Base-by-base conservation (phyloP, 495 filamentous ascomycete genomes). In the Podospora pseudoanserina region DNA sequence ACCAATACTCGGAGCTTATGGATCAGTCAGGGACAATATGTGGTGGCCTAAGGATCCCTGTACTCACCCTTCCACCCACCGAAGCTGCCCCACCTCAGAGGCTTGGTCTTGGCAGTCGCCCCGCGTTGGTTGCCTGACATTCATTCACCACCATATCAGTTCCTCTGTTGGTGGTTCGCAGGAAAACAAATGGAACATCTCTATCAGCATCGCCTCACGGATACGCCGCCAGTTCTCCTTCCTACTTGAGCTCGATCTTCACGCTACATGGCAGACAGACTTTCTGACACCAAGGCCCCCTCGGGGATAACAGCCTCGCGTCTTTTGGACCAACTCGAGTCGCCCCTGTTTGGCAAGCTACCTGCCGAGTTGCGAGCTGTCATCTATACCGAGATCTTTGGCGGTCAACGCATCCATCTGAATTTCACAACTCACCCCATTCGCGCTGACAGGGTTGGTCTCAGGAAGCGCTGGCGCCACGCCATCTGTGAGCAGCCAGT, bases 381-480 rank as follows among this genome's bases (percentile, higher is more conserved):
- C 7, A 70, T 70, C 13, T 67, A 64, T n/a, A 27, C 39, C 26
- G 65, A 67, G 1, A 44, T 70, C 9, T 70, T 70, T 27, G 68
- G 68, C 7, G 49, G 27, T 7, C 65, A 63, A 2, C 20, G 68
- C 18, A 44, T 70, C 1, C 68, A 70, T 59, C 65, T 70, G 18
- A 61, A 65, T 11, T 67, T 67, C 68, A 67, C 67, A 55, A 16
- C 65, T 11, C 68, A 70, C 23, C 68, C 68, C 26, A 30, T 58
- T 7, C 68, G 68, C 62, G 60, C 65, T 30, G 65, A 70, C 53
- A 65, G 58, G 56, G 65, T 67, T n/a, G 68, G 68, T 23, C 67
- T 65, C 28, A 44, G 60, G 28, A 39, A 53, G 15, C 60, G 68
- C 19, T 70, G 68, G 68, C 68, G 68, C 27, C 62, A 64, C 18